A percentile compares a stretch with the other conserved stretches of the same genome.
phyloP scores from a whole-genome alignment of 2,329 filamentous ascomycete species.

The Trichophyton rubrum region DNA sequence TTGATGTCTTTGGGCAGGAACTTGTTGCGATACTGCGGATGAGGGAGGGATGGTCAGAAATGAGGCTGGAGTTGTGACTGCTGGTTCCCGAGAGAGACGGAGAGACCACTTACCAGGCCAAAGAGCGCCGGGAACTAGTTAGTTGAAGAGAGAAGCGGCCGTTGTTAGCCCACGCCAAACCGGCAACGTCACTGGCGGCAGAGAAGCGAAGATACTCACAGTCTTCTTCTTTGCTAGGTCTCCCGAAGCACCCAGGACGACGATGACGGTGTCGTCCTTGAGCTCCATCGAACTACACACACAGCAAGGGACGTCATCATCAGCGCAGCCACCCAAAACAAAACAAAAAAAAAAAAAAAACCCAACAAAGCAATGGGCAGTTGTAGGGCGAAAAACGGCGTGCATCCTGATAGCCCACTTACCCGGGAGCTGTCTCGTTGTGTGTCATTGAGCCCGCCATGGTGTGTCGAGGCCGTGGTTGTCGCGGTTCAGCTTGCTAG shows the following conservation, averaged over 20 bases:
- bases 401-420: background rate
- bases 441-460: constrained; percentile 2
- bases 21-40: constrained; percentile 79
- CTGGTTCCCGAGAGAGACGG: background rate
- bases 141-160: constrained; percentile 4
- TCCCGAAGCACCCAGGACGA: constrained; percentile 92
- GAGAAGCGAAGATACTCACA: constrained; percentile 39
- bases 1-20: constrained; percentile 92
- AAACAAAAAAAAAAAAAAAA: no score
- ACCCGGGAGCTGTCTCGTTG: background rate
- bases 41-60: background rate
- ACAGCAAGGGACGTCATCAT: background rate
- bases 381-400: background rate
- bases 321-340: background rate
- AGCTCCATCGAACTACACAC: constrained; percentile 67
- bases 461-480: background rate
- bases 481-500: no score
- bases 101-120: constrained; percentile 62
- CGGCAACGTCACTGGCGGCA: background rate
- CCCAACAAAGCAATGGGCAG: background rate
- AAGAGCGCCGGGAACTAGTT: constrained; percentile 87
- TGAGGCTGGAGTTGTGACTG: background rate
- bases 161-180: no score
- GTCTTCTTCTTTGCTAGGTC: constrained; percentile 99
- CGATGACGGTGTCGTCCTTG: constrained; percentile 94